A percentile compares a stretch with the other conserved stretches of the same genome.
Evolutionary conservation across 2,329 filamentous ascomycete species (phyloP).

Genomic region (Hypoxylon sp.): DNA sequence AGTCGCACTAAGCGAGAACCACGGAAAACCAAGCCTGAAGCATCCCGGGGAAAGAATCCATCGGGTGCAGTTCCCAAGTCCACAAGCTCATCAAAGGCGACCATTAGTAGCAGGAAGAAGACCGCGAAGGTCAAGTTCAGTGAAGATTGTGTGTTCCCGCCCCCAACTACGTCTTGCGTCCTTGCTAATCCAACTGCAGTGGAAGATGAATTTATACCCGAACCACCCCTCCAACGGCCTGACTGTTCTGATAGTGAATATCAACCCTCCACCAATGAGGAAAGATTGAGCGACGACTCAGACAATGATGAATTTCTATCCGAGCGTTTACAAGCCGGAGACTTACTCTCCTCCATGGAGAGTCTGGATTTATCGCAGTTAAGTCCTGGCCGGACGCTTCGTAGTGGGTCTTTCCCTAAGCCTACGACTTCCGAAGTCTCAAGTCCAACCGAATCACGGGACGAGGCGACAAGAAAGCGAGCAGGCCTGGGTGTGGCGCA

Average conservation of each 20-base stretch:
- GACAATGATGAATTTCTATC: background rate
- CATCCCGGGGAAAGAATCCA: background rate
- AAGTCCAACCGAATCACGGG: conserved; percentile 5
- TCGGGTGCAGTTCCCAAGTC: background rate
- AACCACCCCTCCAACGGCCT: conserved; percentile 20
- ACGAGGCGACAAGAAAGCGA: background rate
- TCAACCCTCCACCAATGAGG: conserved; percentile 16
- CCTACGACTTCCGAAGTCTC: conserved; percentile 12
- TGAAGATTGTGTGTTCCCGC: conserved; percentile 28
- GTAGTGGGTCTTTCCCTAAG: conserved; percentile 10
- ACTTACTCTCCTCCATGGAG: background rate
- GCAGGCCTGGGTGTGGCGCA: no score
- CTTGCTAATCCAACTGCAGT: conserved; percentile 12
- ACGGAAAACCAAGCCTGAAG: background rate
- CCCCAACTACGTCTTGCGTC: background rate
- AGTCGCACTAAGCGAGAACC: background rate
- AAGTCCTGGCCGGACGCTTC: conserved; percentile 12
- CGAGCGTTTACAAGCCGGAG: background rate
- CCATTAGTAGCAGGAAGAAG: conserved; percentile 21
- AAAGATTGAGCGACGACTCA: conserved; percentile 3
- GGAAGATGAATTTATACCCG: background rate
- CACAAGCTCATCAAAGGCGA: conserved; percentile 2
- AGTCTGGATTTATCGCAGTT: conserved; percentile 4
- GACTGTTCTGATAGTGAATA: conserved; percentile 36
- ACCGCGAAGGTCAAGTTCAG: conserved; percentile 23